These are phyloP conservation scores for Fraxinus pennsylvanica DNA, from an alignment of 257 asterid genomes.

Conservation along the genomic window DNA sequence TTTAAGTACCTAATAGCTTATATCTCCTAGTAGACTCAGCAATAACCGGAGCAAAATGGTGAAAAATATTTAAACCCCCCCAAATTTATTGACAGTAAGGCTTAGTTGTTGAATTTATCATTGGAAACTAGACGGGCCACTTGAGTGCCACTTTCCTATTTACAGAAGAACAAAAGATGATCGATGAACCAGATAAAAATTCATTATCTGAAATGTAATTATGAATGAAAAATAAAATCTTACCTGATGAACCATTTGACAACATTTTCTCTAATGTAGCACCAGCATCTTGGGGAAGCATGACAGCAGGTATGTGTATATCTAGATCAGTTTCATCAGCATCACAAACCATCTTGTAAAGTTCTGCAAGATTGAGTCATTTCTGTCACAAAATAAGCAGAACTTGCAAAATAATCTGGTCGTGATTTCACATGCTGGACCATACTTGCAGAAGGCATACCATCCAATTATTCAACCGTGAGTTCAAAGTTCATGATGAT, in stretches of 20 bases:
- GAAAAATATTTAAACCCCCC: background rate
- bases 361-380: slow-evolving; percentile 56
- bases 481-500: background rate
- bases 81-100: background rate
- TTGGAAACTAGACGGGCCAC: background rate
- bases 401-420: background rate
- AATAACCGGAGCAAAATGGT: background rate
- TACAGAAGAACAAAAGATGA: background rate
- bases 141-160: background rate
- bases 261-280: slow-evolving; percentile 61
- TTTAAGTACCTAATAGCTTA: background rate
- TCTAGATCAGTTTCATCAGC: slow-evolving; percentile 85
- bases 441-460: background rate
- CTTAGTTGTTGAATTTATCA: background rate
- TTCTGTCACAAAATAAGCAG: background rate
- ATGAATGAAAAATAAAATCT: slow-evolving; percentile 13
- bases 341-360: slow-evolving; percentile 96
- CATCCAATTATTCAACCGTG: background rate
- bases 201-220: background rate
- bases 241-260: slow-evolving; percentile 78
- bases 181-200: background rate
- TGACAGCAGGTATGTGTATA: slow-evolving; percentile 73
- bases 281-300: slow-evolving; percentile 94
- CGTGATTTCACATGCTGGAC: background rate
- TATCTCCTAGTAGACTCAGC: too few relatives aligned